phyloP scores from a whole-genome alignment of 768 basidiomycete genomes.

The Russula dissimulans region DNA sequence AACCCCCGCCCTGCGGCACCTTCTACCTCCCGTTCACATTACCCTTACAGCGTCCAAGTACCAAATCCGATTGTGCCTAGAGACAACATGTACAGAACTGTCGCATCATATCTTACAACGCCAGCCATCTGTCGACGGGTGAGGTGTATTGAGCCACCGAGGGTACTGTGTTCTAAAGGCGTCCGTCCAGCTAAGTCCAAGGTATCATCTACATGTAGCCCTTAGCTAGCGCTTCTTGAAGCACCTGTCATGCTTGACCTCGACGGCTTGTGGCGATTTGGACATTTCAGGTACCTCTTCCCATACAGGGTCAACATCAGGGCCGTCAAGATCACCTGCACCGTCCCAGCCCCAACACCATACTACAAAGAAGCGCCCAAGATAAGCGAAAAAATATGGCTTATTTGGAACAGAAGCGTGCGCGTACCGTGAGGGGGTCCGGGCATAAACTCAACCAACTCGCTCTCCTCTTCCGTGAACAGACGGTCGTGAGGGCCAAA shows the following conservation, averaged over 20 bases:
- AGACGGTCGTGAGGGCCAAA: conserved; percentile 95
- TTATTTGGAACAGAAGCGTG: neutral
- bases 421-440: conserved; percentile 82
- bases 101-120: conserved; percentile 8
- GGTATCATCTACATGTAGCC: neutral
- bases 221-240: conserved; percentile 8
- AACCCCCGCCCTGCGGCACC: neutral
- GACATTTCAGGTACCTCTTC: conserved; percentile 69
- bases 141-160: neutral
- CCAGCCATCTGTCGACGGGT: neutral
- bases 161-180: neutral
- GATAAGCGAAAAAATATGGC: neutral
- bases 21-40: neutral
- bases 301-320: conserved; percentile 98
- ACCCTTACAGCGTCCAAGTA: neutral
- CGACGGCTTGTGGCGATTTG: conserved; percentile 46
- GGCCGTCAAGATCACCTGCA: conserved; percentile 94
- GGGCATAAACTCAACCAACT: conserved; percentile 61
- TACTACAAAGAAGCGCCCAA: conserved; percentile 38
- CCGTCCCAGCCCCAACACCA: conserved; percentile 99
- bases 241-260: conserved; percentile 58
- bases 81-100: neutral
- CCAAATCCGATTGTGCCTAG: neutral
- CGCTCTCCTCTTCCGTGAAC: conserved; percentile 82
- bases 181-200: neutral